A percentile compares a stretch with the other conserved stretches of the same genome.
phyloP scores from a whole-genome alignment of 2,329 filamentous ascomycete species.

The Ophiostoma sp. region DNA sequence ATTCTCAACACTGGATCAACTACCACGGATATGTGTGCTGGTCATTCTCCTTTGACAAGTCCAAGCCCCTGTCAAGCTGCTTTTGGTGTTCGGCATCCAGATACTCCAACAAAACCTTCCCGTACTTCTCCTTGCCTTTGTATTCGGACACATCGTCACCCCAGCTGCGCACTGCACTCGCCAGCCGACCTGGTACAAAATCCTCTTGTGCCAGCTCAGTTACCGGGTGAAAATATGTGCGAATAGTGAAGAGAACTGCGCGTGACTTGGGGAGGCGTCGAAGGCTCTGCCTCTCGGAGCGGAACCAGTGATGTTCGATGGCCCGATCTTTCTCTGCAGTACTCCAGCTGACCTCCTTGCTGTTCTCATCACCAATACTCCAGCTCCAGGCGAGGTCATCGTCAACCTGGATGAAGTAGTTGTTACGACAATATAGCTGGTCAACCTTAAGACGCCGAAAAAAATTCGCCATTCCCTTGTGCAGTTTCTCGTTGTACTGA shows the following conservation, averaged over 20 bases:
- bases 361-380: slow-evolving; percentile 13
- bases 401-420: slow-evolving; percentile 14
- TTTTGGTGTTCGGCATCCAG: slow-evolving; percentile 5
- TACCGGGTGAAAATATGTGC: slow-evolving; percentile 5
- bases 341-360: slow-evolving; percentile 10
- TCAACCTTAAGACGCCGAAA: slow-evolving; percentile 4
- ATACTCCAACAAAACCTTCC: slow-evolving; percentile 2
- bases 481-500: slow-evolving; percentile 14
- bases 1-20: background rate
- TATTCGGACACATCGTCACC: slow-evolving; percentile 13
- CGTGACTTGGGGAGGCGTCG: slow-evolving; percentile 3
- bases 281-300: background rate
- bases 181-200: slow-evolving; percentile 5
- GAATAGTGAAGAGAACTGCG: slow-evolving; percentile 2
- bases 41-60: slow-evolving; percentile 2
- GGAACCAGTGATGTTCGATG: slow-evolving; percentile 12
- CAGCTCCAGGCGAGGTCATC: slow-evolving; percentile 13
- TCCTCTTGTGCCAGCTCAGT: slow-evolving; percentile 9
- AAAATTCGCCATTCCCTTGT: slow-evolving; percentile 12
- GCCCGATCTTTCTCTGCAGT: slow-evolving; percentile 14
- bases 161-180: slow-evolving; percentile 11
- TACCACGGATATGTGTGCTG: slow-evolving; percentile 4
- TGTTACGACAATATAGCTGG: slow-evolving; percentile 9
- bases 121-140: slow-evolving; percentile 13
- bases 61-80: slow-evolving; percentile 6